A percentile compares a stretch with the other conserved stretches of the same genome.
Conservation (phyloP, 805 yeast species). For the Candida nitratophila region DNA sequence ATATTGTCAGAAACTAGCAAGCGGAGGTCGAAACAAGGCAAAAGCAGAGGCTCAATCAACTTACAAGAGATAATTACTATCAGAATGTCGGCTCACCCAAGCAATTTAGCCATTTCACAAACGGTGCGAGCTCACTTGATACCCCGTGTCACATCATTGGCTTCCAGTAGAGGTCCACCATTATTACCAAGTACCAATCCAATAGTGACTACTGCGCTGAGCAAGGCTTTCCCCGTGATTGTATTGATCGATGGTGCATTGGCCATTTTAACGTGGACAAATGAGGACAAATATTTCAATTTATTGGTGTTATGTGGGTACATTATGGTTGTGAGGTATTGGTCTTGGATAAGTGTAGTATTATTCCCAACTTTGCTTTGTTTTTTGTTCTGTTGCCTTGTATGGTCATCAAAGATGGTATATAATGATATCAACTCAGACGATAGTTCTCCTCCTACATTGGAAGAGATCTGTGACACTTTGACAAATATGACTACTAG, state of each 20-base stretch:
- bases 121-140: constrained; percentile 15
- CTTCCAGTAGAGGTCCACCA: constrained; percentile 13
- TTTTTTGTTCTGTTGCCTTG: constrained; percentile 30
- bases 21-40: too few relatives aligned
- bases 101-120: neutral
- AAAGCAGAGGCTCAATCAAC: too few relatives aligned
- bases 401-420: constrained; percentile 39
- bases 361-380: constrained; percentile 33
- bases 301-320: constrained; percentile 33
- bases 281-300: constrained; percentile 40
- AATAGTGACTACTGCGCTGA: constrained; percentile 36
- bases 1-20: too few relatives aligned
- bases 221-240: constrained; percentile 41
- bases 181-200: constrained; percentile 28
- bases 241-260: constrained; percentile 36
- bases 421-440: constrained; percentile 27
- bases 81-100: neutral
- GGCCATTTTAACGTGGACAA: constrained; percentile 49
- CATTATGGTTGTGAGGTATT: constrained; percentile 33
- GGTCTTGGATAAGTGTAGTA: constrained; percentile 31
- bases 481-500: constrained; percentile 38
- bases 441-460: constrained; percentile 35
- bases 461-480: constrained; percentile 44
- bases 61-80: too few relatives aligned
- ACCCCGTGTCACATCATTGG: constrained; percentile 9